Base-by-base conservation (phyloP, 2,329 filamentous ascomycete genomes). In the Trichoderma gracile region DNA sequence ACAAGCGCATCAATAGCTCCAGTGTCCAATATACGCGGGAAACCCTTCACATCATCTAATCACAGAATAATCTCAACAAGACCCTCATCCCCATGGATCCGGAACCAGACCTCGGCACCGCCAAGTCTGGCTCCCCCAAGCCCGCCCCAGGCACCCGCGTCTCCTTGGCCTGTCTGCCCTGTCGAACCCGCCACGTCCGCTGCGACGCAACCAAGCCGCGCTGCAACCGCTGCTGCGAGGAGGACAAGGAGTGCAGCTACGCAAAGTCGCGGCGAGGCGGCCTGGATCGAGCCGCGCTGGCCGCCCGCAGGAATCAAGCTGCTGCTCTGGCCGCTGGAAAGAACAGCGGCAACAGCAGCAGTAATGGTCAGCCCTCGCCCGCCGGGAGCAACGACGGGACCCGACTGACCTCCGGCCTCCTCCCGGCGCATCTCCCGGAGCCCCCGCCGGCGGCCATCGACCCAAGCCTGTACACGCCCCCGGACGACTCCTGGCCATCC, bases 181-280 rank as follows among this genome's bases (percentile, higher is more conserved):
- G 83, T 65, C 78, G 82, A 21, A 79, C 75, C 23, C 75, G 81
- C 40, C 83, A 85, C 70, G 71, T 84, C 42, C 84, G 83, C 68
- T 85, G 83, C 69, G 81, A 84, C 69, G 82, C 79, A 14, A 77
- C 77, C 33, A 76, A 78, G 17, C 81, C 82, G 5, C 77, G 75
- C 54, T 84, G 82, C 65, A 72, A 68, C 9, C 75, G 82, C 61
- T 85, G 83, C 68, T 68, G 69, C 27, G 72, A 75, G 10, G 77
- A 80, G 49, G 74, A 74, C 9, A 78, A 79, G 27, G 73, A 79
- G 2, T 85, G 83, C 65, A 75, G 77, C 23, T 85, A 85, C 70
- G 76, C 82, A 53, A 80, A 81, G 67, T 84, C 81, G 14, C 78
- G 82, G 38, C 76, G 83, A 57, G 82, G 82, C 4, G 80, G 73